Evolutionary conservation across 768 basidiomycete genomes (phyloP), one percentile per base, ranked within the genome.

Genomic region (Macrolepiota albuminosa): DNA sequence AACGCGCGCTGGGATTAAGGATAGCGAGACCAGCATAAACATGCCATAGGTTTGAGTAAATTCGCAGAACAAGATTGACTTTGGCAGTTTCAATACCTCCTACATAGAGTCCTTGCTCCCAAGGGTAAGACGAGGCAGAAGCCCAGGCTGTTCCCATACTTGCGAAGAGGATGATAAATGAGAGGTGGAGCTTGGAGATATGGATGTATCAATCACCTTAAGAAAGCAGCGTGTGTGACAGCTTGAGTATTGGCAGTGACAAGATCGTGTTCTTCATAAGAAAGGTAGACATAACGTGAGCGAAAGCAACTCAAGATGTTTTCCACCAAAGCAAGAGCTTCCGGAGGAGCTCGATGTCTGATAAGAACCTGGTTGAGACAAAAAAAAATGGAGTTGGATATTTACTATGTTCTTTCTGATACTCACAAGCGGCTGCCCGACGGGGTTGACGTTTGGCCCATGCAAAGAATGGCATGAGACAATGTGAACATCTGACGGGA

Each of bases 111-210:
- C 93, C 91, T 43, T 89, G 84, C 73, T 98, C 96, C 97, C 97
- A 98, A 3, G 97, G 97, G 71, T 97, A 98, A 24, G 81, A 78
- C 8, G 77, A 73, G 10, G 85, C 79, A 40, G 83, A 81, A 39
- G 84, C 83, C 97, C 97, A 99, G 0, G 97, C 97, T 0, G 94
- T 96, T 8, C 97, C 97, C 97, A 99, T 99, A 64, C 97, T 98
- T 45, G 54, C 51, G 29, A 45, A 40, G 18, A 43, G 37, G 33
- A 42, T 33, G 42, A 29, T 21, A 47, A 36, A 31, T 58, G 49
- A 62, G 57, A 53, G 18, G 6, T 14, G 18, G 29, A 16, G 39
- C 47, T 39, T 43, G 40, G 49, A 11, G 9, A 33, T 49, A 58
- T 58, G 34, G 24, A 50, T 14, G 21, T 18, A 18, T 31, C 56